These are phyloP conservation scores for Schizochytrium sp. DNA, from an alignment of 108 stramenopile genomes.

Conservation along the genomic window DNA sequence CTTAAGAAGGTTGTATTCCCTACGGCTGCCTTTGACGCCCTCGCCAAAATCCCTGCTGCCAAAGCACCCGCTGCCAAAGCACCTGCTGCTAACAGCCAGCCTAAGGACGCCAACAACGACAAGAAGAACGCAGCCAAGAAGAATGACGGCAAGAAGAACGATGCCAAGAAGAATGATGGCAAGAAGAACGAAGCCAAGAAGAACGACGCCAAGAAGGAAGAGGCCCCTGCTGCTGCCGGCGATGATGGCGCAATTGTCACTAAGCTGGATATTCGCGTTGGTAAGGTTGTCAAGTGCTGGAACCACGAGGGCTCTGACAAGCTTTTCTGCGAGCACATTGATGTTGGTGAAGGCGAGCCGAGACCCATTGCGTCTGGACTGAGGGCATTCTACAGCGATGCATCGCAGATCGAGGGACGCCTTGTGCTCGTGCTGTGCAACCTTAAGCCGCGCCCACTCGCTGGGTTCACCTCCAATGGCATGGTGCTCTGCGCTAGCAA, in stretches of 20 bases:
- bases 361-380: slow-evolving; percentile 92
- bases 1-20: background rate
- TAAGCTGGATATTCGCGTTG: slow-evolving; percentile 88
- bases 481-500: slow-evolving; percentile 96
- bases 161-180: background rate
- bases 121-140: slow-evolving; percentile 12
- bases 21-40: background rate
- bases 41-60: background rate
- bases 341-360: slow-evolving; percentile 88
- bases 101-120: background rate
- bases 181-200: background rate
- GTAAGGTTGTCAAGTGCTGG: slow-evolving; percentile 90
- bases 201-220: slow-evolving; percentile 22
- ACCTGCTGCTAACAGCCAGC: background rate
- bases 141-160: slow-evolving; percentile 19
- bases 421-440: slow-evolving; percentile 93
- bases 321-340: slow-evolving; percentile 98
- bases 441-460: slow-evolving; percentile 95
- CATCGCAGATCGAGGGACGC: slow-evolving; percentile 89
- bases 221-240: slow-evolving; percentile 43
- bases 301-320: slow-evolving; percentile 94
- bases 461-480: slow-evolving; percentile 92
- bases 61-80: slow-evolving; percentile 31
- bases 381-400: slow-evolving; percentile 83
- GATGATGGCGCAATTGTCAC: slow-evolving; percentile 51